These are phyloP conservation scores for Naganishia friedmannii DNA, from an alignment of 768 basidiomycete genomes.

Conservation along the genomic window DNA sequence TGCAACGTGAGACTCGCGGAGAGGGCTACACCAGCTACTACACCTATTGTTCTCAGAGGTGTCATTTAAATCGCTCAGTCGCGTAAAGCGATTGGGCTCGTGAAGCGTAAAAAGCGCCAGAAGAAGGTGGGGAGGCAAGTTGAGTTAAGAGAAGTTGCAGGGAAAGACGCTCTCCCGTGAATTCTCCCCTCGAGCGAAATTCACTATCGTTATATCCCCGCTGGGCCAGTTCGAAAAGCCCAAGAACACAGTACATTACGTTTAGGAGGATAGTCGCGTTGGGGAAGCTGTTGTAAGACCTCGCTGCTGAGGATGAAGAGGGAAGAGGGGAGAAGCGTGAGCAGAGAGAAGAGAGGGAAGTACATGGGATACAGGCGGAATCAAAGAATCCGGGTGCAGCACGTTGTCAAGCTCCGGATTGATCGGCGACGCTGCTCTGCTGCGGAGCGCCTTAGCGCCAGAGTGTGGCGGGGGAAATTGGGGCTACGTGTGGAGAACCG, in stretches of 20 bases:
- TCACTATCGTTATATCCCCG: too few species aligned
- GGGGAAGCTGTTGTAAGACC: too few species aligned
- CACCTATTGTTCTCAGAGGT: too few species aligned
- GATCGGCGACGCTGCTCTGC: neutral
- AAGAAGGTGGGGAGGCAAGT: neutral
- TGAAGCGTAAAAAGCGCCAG: slow-evolving; percentile 2
- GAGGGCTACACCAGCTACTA: too few species aligned
- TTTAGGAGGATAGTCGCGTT: neutral
- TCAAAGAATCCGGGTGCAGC: slow-evolving; percentile 2
- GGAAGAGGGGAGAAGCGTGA: neutral
- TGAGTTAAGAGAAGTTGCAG: too few species aligned
- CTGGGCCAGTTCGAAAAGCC: too few species aligned
- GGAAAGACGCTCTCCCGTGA: too few species aligned
- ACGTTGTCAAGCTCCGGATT: neutral
- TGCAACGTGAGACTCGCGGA: too few species aligned
- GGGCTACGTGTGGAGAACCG: slow-evolving; percentile 1
- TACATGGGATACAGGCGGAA: slow-evolving; percentile 6
- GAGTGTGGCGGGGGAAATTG: neutral
- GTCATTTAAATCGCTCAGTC: too few species aligned
- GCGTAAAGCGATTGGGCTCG: neutral
- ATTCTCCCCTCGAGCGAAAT: too few species aligned
- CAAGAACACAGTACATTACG: too few species aligned
- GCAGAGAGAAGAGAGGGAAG: neutral
- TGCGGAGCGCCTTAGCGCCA: neutral
- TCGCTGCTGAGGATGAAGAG: too few species aligned